A percentile compares a stretch with the other conserved stretches of the same genome.
These are phyloP conservation scores for Aspergillus fructus DNA, from an alignment of 2,329 filamentous ascomycete species.

Conservation along the genomic window DNA sequence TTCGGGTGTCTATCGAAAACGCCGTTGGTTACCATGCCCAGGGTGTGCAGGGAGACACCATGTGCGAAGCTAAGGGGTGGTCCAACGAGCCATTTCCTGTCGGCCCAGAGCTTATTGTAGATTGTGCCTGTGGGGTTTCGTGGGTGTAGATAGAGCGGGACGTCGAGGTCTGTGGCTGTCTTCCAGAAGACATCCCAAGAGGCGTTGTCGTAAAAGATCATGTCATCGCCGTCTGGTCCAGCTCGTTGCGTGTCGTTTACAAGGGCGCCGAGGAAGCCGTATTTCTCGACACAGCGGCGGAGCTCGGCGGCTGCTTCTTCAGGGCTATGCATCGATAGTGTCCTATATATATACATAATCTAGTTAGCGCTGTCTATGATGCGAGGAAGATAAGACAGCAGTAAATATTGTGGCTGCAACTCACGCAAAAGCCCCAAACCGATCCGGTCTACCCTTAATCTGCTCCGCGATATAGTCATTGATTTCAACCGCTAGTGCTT, in stretches of 20 bases:
- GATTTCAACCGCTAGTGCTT: slow-evolving; percentile 46
- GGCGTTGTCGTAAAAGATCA: slow-evolving; percentile 64
- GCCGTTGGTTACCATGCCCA: slow-evolving; percentile 53
- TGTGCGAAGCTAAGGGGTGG: slow-evolving; percentile 60
- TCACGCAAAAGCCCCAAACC: slow-evolving; percentile 47
- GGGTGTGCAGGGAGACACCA: slow-evolving; percentile 58
- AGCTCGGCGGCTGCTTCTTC: slow-evolving; percentile 40
- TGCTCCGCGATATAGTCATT: slow-evolving; percentile 49
- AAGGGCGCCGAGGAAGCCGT: slow-evolving; percentile 63
- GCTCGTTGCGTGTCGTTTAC: slow-evolving; percentile 63
- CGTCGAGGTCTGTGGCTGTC: slow-evolving; percentile 58
- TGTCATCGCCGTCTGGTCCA: slow-evolving; percentile 57
- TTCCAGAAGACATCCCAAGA: slow-evolving; percentile 62
- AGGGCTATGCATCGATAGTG: slow-evolving; percentile 43
- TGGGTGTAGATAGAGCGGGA: slow-evolving; percentile 65
- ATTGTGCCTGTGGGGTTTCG: slow-evolving; percentile 57
- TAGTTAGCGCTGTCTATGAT: background rate
- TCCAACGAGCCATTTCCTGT: slow-evolving; percentile 61
- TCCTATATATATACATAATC: slow-evolving; percentile 17
- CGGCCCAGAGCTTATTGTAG: slow-evolving; percentile 58
- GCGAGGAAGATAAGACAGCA: too few relatives aligned
- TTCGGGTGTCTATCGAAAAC: slow-evolving; percentile 51
- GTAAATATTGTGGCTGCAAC: background rate
- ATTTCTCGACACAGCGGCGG: slow-evolving; percentile 52
- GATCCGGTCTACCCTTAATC: slow-evolving; percentile 43